A percentile compares a stretch with the other conserved stretches of the same genome.
phyloP scores from a whole-genome alignment of 345 rosid species.

The Acer saccharum region DNA sequence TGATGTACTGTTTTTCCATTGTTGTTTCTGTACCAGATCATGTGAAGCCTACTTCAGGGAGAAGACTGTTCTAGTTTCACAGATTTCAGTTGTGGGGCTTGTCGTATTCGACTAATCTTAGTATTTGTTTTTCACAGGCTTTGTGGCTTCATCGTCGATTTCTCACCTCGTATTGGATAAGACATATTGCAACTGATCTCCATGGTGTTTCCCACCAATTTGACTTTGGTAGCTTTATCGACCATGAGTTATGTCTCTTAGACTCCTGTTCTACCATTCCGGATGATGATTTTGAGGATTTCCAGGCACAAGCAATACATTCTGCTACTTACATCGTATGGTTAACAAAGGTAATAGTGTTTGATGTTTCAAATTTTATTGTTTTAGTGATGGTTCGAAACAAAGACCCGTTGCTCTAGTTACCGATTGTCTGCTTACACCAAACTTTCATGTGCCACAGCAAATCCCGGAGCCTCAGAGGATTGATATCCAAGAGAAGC shows the following conservation, averaged over 20 bases:
- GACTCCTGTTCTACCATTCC: conserved; percentile 51
- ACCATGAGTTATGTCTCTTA: conserved; percentile 57
- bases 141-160: conserved; percentile 87
- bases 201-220: conserved; percentile 18
- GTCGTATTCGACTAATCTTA: background rate
- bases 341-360: conserved; percentile 61
- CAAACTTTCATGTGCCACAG: conserved; percentile 36
- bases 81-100: background rate
- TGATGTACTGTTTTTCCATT: background rate
- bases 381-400: background rate
- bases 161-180: conserved; percentile 60
- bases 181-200: conserved; percentile 33
- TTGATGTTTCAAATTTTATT: background rate
- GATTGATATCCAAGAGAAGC: conserved; percentile 43
- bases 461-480: conserved; percentile 42
- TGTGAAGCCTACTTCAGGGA: background rate
- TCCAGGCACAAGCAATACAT: conserved; percentile 61
- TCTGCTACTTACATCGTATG: conserved; percentile 65
- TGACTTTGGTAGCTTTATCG: conserved; percentile 39
- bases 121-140: conserved; percentile 46
- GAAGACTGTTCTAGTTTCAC: background rate
- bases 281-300: conserved; percentile 63
- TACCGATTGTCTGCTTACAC: background rate
- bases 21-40: background rate
- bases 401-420: background rate